Conservation (phyloP, 73 alveolate genomes). For the Uronychia binucleata region DNA sequence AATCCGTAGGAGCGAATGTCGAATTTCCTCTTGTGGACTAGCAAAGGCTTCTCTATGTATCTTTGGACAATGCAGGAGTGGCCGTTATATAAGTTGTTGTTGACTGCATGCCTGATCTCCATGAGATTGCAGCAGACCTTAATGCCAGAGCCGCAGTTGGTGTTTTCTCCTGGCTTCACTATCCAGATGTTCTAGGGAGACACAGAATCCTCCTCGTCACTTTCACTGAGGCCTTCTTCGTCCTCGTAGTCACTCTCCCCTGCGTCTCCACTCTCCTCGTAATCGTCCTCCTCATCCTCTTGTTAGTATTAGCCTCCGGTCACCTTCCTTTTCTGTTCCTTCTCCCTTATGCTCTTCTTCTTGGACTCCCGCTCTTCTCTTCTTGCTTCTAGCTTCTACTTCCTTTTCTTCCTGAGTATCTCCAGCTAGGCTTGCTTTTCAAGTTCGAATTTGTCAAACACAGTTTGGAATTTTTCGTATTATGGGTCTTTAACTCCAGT, state of each 20-base stretch:
- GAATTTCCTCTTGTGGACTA: background rate
- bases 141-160: background rate
- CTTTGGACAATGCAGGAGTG: constrained; percentile 1
- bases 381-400: background rate
- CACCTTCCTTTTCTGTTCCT: background rate
- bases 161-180: background rate
- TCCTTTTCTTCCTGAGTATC: background rate
- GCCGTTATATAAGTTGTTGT: background rate
- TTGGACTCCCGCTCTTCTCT: background rate
- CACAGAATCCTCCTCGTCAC: background rate
- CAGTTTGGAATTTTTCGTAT: background rate
- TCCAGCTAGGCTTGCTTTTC: background rate
- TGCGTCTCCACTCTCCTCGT: background rate
- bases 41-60: constrained; percentile 6
- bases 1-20: background rate
- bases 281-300: background rate
- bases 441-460: background rate
- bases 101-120: background rate
- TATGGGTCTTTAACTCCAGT: background rate
- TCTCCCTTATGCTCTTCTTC: background rate
- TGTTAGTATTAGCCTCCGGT: background rate
- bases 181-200: background rate
- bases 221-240: background rate
- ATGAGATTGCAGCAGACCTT: background rate
- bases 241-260: background rate